phyloP scores from a whole-genome alignment of 2,329 filamentous ascomycete genomes.

The Xylaria sp. region DNA sequence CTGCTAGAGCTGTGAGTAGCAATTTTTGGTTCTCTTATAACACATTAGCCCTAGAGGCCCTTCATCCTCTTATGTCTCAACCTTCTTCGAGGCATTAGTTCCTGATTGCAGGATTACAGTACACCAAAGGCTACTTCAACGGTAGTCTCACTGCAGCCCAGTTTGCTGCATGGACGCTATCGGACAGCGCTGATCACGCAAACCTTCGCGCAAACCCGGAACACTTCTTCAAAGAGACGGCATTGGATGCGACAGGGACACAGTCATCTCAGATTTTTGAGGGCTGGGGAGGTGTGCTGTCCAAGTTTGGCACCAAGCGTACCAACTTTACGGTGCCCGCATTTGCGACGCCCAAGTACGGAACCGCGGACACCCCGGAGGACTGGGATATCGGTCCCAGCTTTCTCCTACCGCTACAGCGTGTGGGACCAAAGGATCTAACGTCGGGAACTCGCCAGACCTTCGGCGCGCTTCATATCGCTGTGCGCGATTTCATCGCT shows the following conservation, averaged over 20 bases:
- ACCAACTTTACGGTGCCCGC: conserved; percentile 29
- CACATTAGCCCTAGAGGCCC: too few species aligned
- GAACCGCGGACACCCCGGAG: conserved; percentile 21
- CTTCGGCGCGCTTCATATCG: conserved; percentile 30
- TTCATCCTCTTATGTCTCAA: not conserved
- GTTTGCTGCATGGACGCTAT: conserved; percentile 28
- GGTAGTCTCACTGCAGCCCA: conserved; percentile 19
- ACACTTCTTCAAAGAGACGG: conserved; percentile 28
- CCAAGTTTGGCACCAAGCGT: conserved; percentile 21
- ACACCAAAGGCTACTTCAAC: conserved; percentile 28
- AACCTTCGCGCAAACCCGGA: conserved; percentile 27
- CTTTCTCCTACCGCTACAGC: conserved; percentile 21
- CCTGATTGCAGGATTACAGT: conserved; percentile 7
- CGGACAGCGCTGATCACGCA: conserved; percentile 20
- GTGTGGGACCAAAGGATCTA: conserved; percentile 24
- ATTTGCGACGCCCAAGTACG: conserved; percentile 23
- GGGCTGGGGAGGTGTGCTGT: conserved; percentile 29
- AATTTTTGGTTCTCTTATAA: not conserved
- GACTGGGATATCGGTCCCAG: conserved; percentile 17
- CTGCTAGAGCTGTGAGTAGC: conserved; percentile 20
- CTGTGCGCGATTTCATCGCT: conserved; percentile 26
- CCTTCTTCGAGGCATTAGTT: not conserved
- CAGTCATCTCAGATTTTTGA: conserved; percentile 26
- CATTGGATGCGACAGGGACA: not conserved
- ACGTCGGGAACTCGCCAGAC: conserved; percentile 8